Percentiles rank a stretch among this genome's conserved stretches.
phyloP scores from a whole-genome alignment of 2,329 filamentous ascomycete genomes.

The Aspergillus ibericus region DNA sequence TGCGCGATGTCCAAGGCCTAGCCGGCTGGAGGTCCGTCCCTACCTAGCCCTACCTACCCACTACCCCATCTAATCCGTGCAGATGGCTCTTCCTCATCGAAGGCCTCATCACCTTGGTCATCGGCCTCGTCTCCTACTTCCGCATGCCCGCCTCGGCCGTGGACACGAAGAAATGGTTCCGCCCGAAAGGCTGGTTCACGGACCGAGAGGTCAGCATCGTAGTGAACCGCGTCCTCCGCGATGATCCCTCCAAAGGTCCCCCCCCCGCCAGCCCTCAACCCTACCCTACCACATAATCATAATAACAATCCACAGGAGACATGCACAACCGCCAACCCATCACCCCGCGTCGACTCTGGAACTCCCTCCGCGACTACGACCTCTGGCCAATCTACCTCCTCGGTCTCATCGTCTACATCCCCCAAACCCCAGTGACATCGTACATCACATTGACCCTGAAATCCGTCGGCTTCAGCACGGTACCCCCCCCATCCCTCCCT shows the following conservation, averaged over 20 bases:
- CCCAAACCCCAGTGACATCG: slow-evolving; percentile 49
- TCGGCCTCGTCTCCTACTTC: slow-evolving; percentile 56
- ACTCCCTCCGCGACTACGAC: slow-evolving; percentile 59
- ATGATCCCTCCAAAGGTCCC: slow-evolving; percentile 58
- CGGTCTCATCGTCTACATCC: slow-evolving; percentile 56
- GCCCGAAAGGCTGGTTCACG: slow-evolving; percentile 60
- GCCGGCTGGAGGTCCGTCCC: slow-evolving; percentile 49
- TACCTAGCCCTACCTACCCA: slow-evolving; percentile 17
- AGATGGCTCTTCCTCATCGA: slow-evolving; percentile 59
- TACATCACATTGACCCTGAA: slow-evolving; percentile 63
- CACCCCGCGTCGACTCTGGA: slow-evolving; percentile 52
- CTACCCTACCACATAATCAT: not conserved
- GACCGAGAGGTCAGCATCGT: slow-evolving; percentile 62
- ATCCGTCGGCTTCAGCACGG: slow-evolving; percentile 57
- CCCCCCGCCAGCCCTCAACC: not conserved
- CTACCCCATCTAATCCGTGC: not conserved
- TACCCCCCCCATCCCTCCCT: not conserved
- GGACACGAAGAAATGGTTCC: slow-evolving; percentile 57
- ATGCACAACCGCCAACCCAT: slow-evolving; percentile 64
- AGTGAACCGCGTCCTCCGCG: slow-evolving; percentile 59
- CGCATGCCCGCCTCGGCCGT: slow-evolving; percentile 56
- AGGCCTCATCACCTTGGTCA: slow-evolving; percentile 53
- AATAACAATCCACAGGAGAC: slow-evolving; percentile 27
- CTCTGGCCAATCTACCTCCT: slow-evolving; percentile 59
- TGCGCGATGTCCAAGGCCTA: slow-evolving; percentile 32